phyloP scores from a whole-genome alignment of 768 basidiomycete species.

The Infundibulicybe gibba region DNA sequence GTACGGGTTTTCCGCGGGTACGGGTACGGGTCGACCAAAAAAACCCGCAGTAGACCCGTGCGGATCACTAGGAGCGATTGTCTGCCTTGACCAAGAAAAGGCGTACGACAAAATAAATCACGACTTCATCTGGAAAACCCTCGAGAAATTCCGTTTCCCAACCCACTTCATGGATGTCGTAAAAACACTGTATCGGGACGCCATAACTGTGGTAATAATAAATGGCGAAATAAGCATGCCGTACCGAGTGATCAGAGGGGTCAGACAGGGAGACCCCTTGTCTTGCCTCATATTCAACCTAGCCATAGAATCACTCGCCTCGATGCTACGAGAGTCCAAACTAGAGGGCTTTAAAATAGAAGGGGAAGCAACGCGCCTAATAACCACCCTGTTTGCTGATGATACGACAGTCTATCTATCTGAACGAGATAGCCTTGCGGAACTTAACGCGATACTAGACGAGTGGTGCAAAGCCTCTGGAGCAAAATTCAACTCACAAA shows the following conservation, averaged over 20 bases:
- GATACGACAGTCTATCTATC: conserved; percentile 34
- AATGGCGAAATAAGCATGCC: conserved; percentile 3
- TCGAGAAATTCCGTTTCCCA: conserved; percentile 19
- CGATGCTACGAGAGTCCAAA: conserved; percentile 20
- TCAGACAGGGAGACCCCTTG: background rate
- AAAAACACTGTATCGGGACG: conserved; percentile 22
- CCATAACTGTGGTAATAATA: conserved; percentile 13
- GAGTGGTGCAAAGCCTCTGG: conserved; percentile 36
- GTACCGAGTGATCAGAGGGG: no score
- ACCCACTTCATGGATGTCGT: conserved; percentile 21
- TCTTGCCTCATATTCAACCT: conserved; percentile 3
- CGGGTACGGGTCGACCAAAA: no score
- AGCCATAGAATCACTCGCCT: conserved; percentile 23
- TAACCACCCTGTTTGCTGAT: conserved; percentile 34
- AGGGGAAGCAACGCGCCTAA: conserved; percentile 13
- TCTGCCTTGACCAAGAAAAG: conserved; percentile 4
- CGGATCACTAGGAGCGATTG: conserved; percentile 13
- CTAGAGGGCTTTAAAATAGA: conserved; percentile 21
- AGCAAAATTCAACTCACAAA: conserved; percentile 37
- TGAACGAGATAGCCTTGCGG: conserved; percentile 18
- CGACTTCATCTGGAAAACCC: conserved; percentile 21
- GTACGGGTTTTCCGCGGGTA: no score
- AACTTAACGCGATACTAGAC: conserved; percentile 21
- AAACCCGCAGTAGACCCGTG: no score
- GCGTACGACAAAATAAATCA: conserved; percentile 32